Conservation (phyloP, 495 filamentous ascomycete genomes). For the Penicillium angulare region DNA sequence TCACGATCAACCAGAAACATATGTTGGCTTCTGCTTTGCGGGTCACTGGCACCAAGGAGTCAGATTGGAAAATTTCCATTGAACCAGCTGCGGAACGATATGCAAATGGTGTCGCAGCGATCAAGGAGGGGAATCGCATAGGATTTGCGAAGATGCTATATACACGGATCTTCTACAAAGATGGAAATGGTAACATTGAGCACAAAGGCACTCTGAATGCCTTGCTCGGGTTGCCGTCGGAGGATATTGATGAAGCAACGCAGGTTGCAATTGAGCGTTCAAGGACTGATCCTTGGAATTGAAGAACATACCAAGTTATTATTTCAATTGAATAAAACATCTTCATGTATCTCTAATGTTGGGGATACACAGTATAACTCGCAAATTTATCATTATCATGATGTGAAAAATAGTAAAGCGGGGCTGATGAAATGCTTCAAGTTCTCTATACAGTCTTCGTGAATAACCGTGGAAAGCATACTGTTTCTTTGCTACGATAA, state of each 20-base stretch:
- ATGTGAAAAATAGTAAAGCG: no score
- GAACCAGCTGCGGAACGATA: slow-evolving; percentile 45
- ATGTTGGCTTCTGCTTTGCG: slow-evolving; percentile 55
- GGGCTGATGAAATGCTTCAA: no score
- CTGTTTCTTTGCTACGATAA: no score
- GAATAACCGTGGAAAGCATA: no score
- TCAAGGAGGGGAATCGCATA: slow-evolving; percentile 42
- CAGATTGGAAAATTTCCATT: slow-evolving; percentile 55
- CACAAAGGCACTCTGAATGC: slow-evolving; percentile 45
- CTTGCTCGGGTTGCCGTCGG: slow-evolving; percentile 51
- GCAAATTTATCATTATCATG: no score
- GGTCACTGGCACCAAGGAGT: slow-evolving; percentile 49
- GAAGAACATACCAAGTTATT: no score
- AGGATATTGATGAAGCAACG: slow-evolving; percentile 57
- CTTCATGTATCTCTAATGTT: background rate
- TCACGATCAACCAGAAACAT: slow-evolving; percentile 50
- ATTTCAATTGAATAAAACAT: no score
- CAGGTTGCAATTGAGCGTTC: slow-evolving; percentile 32
- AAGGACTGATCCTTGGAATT: background rate
- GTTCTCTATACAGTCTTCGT: no score
- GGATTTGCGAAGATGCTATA: slow-evolving; percentile 55
- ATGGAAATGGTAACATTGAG: slow-evolving; percentile 36
- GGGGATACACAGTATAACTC: background rate
- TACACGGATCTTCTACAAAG: slow-evolving; percentile 46
- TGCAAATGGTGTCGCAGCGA: slow-evolving; percentile 36